Conservation (phyloP, 192 early-diverging fungal species). For the Funneliformis mosseae region DNA sequence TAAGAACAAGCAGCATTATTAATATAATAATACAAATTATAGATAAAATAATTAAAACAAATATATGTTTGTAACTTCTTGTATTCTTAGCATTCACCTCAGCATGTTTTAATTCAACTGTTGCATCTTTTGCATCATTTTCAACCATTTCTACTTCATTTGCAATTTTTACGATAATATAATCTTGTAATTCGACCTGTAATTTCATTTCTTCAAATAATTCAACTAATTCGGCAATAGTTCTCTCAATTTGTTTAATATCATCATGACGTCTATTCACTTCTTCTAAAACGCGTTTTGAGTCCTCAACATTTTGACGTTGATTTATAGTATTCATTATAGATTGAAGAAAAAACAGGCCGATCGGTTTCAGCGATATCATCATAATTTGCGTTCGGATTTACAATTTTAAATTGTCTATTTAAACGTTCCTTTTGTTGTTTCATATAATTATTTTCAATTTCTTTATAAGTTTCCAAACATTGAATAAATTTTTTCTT, state of each 20-base stretch:
- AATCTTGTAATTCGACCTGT: slow-evolving; percentile 77
- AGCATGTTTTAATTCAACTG: slow-evolving; percentile 54
- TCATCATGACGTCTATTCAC: slow-evolving; percentile 84
- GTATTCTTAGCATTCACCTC: background rate
- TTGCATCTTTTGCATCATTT: slow-evolving; percentile 59
- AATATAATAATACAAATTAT: background rate
- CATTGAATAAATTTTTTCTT: slow-evolving; percentile 62
- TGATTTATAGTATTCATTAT: too few relatives aligned
- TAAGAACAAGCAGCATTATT: background rate
- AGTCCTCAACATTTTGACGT: slow-evolving; percentile 66
- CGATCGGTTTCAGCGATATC: slow-evolving; percentile 64
- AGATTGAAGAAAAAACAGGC: slow-evolving; percentile 46
- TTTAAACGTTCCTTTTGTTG: slow-evolving; percentile 82
- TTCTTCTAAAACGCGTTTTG: slow-evolving; percentile 71
- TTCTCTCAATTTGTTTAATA: slow-evolving; percentile 84
- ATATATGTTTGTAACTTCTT: background rate
- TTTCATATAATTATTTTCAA: slow-evolving; percentile 76
- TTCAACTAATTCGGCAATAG: slow-evolving; percentile 83
- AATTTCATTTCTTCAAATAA: slow-evolving; percentile 88
- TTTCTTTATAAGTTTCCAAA: slow-evolving; percentile 74
- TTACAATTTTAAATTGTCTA: slow-evolving; percentile 80
- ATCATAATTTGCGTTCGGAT: slow-evolving; percentile 73
- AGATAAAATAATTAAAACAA: background rate
- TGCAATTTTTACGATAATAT: slow-evolving; percentile 64
- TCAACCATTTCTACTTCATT: slow-evolving; percentile 37